These are phyloP conservation scores for Biscogniauxia marginata DNA, from an alignment of 2,329 filamentous ascomycete species.

Conservation along the genomic window DNA sequence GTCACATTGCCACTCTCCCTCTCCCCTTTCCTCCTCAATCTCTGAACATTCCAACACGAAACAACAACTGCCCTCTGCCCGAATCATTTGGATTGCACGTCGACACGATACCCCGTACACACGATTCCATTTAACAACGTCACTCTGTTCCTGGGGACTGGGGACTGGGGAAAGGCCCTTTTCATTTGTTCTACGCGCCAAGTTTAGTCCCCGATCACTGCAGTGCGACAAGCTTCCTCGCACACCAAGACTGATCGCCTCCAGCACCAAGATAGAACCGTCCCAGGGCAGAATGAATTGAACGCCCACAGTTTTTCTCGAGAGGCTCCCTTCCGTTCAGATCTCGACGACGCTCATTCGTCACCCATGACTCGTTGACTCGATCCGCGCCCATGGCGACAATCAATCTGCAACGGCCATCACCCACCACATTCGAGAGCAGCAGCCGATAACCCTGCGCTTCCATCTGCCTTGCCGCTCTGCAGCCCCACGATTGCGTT, in stretches of 20 bases:
- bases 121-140: conserved; percentile 2
- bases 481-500: conserved; percentile 4
- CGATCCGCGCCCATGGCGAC: conserved; percentile 34
- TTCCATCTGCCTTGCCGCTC: conserved; percentile 16
- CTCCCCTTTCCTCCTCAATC: conserved; percentile 10
- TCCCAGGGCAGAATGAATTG: conserved; percentile 11
- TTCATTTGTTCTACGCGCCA: conserved; percentile 19
- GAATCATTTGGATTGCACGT: conserved; percentile 13
- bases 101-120: conserved; percentile 8
- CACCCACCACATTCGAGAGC: conserved; percentile 27
- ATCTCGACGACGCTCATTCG: conserved; percentile 6
- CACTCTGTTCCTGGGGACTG: too few relatives aligned
- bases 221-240: conserved; percentile 16
- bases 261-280: too few relatives aligned
- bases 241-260: not conserved
- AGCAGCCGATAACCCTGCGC: conserved; percentile 18
- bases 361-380: conserved; percentile 13
- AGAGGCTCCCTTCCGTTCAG: conserved; percentile 2
- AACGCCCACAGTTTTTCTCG: conserved; percentile 1
- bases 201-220: conserved; percentile 15
- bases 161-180: too few relatives aligned
- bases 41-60: conserved; percentile 22
- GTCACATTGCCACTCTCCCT: conserved; percentile 1
- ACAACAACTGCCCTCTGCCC: conserved; percentile 12
- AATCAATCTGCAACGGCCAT: conserved; percentile 27